Evolutionary conservation across 2,329 filamentous ascomycete species (phyloP), one percentile per base, ranked within the genome.

Genomic region (Penicillium sp.): DNA sequence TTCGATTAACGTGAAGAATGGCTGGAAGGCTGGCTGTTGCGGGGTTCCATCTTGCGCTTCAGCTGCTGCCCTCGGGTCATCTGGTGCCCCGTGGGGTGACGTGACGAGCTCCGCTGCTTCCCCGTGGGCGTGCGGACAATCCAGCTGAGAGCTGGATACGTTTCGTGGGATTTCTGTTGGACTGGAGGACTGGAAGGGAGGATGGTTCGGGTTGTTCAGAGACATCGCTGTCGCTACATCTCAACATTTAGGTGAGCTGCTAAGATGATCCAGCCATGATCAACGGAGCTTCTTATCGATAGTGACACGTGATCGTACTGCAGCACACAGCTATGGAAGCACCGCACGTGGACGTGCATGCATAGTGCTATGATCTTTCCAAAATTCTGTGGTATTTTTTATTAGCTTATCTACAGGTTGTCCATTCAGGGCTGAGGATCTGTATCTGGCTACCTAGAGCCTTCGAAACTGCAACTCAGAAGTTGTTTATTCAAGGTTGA

Each of bases 1-100:
- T 68, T 90, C 86, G 61, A 97, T 81, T 41, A 97, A 80, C 1
- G 90, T 89, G 78, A 96, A 97, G 78, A 96, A 88, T 2, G 91
- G 90, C 43, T 85, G 81, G 73, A 96, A 93, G 12, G 55, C 51
- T 59, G 45, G 55, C 51, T 57, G 64, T 54, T 60, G 56, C 27
- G 57, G 51, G 14, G 49, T 27, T 52, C 55, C 58, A 42, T 64
- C 56, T 18, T 65, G 61, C 14, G 48, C 18, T 46, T 35, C 27
- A 14, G 23, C 25, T 27, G 29, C 14, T 22, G 18, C 29, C 18
- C 25, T 18, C 1, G 43, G 53, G 15, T 44, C 43, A 25, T 54
- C 47, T 22, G 41, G 25, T 18, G 41, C 29, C 8, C 25, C 35
- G 18, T 43, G 48, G 22, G 48, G 48, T 27, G 37, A 50, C 14